Base-by-base conservation (phyloP, 495 filamentous ascomycete species). In the Hypoxylon fragiforme region DNA sequence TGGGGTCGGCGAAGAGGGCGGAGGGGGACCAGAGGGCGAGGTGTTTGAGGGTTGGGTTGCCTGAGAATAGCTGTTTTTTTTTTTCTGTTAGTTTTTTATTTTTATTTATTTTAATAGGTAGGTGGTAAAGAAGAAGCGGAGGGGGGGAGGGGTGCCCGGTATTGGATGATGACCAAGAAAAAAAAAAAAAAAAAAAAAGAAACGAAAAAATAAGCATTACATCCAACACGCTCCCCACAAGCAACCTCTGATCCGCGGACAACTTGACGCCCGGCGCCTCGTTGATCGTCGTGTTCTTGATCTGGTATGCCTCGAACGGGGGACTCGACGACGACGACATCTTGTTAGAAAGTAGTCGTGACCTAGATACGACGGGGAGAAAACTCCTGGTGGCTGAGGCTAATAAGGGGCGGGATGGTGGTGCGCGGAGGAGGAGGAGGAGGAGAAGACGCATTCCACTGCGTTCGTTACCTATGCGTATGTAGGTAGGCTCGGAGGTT, bases 161-260 rank as follows among this genome's bases (percentile, higher is more conserved):
- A 28, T 9, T 28, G 4, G 9, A 4, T 28, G 24, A 4, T 28
- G 9, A 9, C 24, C 24, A 28, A 28, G 24, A 9, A 28, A 28
- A 28, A 9, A 4, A 4, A 4, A 4, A 4, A 4, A 9, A 28
- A 28, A 21, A 13, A 7, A 8, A 15, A 45, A 24, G 0, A 20
- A 21, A 51, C 71, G 20, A 38, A n/a, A n/a, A n/a, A n/a, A n/a
- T n/a, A n/a, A n/a, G n/a, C n/a, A n/a, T n/a, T n/a, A 79, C 76
- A 57, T 84, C 81, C 20, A 85, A 68, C 15, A 85, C 72, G 60
- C 72, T 76, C 31, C 80, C 78, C 15, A 82, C 76, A 44, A 84
- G 34, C 5, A 80, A 66, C 35, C 74, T 73, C 52, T 84, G 77
- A 11, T 73, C 44, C 3, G 67, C 36, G 22, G 67, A 65, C 16